Percentiles rank a stretch among this genome's conserved stretches.
phyloP scores from a whole-genome alignment of 768 basidiomycete genomes.

The Pulveroboletus sp. region DNA sequence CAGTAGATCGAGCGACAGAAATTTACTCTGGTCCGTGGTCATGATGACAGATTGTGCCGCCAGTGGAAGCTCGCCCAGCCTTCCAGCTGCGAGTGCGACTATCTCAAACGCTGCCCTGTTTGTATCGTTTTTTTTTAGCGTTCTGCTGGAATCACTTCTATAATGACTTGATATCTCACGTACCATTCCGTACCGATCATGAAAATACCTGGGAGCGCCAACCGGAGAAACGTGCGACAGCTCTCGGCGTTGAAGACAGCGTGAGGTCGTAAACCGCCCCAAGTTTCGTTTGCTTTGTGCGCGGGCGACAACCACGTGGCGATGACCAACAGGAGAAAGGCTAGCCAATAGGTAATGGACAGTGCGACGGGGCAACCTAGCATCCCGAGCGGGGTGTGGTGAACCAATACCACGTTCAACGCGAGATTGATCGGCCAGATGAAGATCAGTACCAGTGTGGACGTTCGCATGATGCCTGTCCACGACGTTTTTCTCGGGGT shows the following conservation, averaged over 20 bases:
- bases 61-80: slow-evolving; percentile 59
- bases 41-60: slow-evolving; percentile 78
- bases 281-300: slow-evolving; percentile 55
- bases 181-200: slow-evolving; percentile 84
- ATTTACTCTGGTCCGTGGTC: slow-evolving; percentile 72
- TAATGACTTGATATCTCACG: slow-evolving; percentile 7
- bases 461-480: slow-evolving; percentile 69
- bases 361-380: slow-evolving; percentile 65
- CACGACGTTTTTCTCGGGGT: not conserved
- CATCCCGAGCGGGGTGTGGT: slow-evolving; percentile 57
- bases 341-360: slow-evolving; percentile 66
- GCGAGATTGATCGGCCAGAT: slow-evolving; percentile 63
- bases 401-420: slow-evolving; percentile 58
- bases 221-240: slow-evolving; percentile 54
- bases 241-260: slow-evolving; percentile 43
- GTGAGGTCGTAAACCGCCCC: slow-evolving; percentile 52
- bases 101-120: slow-evolving; percentile 78
- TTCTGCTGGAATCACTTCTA: not conserved
- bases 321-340: slow-evolving; percentile 51
- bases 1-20: not conserved
- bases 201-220: slow-evolving; percentile 72
- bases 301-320: slow-evolving; percentile 46
- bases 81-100: slow-evolving; percentile 71
- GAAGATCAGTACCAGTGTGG: slow-evolving; percentile 58
- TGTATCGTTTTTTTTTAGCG: not conserved